Base-by-base conservation (phyloP, 805 yeast genomes). In the Starmerella sp. region DNA sequence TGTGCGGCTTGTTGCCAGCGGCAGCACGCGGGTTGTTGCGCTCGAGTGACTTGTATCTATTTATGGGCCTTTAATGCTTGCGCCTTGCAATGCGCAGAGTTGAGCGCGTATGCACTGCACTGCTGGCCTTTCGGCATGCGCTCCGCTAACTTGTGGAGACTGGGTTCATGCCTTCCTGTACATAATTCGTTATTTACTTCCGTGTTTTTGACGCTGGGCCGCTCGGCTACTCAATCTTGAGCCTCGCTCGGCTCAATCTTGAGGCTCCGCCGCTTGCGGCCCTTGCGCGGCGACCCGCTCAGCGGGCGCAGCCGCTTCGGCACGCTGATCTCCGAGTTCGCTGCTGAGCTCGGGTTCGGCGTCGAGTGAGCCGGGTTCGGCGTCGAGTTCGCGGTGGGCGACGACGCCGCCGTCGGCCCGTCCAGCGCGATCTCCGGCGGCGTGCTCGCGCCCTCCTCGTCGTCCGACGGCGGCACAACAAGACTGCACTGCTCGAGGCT, bases 1-100 rank as follows among this genome's bases (percentile, higher is more conserved):
- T 54, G 81, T 84, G 48, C 77, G 76, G 13, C 39, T 54, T 9
- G 51, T 57, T 2, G 42, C 57, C 6, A 49, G 53, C 5, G 11
- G 31, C 37, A 43, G n/a, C 28, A 14, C 47, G 14, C 34, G 47
- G 11, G 30, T 43, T 8, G 47, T 43, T 11, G 17, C 36, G 5
- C 47, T 43, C 11, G 47, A 43, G 29, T 39, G 29, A 39, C 22
- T 3, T 22, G 22, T 22, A 22, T 22, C 22, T 22, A 22, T 22
- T 22, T 22, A 22, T 22, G 22, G 22, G 22, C 22, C 22, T 22
- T 22, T 22, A 22, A 6, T 10, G 38, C 38, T 36, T 36, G 13
- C 38, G 9, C 2, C 38, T 10, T n/a, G n/a, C n/a, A n/a, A n/a
- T n/a, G n/a, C n/a, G 38, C 15, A 10, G 22, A 3, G 3, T 22